Evolutionary conservation across 257 asterid genomes (phyloP), one percentile per base, ranked within the genome.

Genomic region (Scutellaria barbata): DNA sequence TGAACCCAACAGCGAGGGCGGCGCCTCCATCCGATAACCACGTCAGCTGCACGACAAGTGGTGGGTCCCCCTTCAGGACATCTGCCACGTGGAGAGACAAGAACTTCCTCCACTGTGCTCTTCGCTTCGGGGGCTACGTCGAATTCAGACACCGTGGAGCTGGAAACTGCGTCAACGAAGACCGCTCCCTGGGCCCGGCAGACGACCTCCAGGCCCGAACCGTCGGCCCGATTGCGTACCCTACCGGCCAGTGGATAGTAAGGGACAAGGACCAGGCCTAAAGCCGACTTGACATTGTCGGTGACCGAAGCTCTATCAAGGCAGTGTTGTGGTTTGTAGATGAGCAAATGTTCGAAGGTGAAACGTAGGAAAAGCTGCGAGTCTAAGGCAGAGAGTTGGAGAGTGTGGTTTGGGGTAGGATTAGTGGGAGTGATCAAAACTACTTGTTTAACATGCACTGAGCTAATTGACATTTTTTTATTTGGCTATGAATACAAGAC

Each of bases 211-310:
- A 90, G 83, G 14, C 90, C 95, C 30, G 61, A 18, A 12, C 87
- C 85, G 4, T 86, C 89, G 17, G 86, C 10, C 76, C 87, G 77
- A n/a, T 59, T 9, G 42, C 90, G 73, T 5, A 87, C 90, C 65
- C 92, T 57, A 0, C 96, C 96, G 0, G 95, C 89, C 0, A 90
- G 77, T 1, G 96, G 96, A 4, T 88, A 90, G 77, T 90, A 90
- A 0, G 89, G 95, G 22, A 86, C 84, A 10, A 90, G 73, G 43
- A 85, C 87, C 63, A 75, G 80, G 40, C 80, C 76, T 65, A 90
- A 61, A 4, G 87, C 87, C 3, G 85, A 42, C 73, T 86, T 88
- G 7, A 88, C 35, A 3, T 77, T 81, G n/a, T 69, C 74, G 0
- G 63, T 16, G 48, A 72, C 53, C 7, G 83, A 46, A n/a, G 52